These are phyloP conservation scores for Hypoxylon crocopeplum DNA, from an alignment of 495 filamentous ascomycete genomes.

Conservation along the genomic window DNA sequence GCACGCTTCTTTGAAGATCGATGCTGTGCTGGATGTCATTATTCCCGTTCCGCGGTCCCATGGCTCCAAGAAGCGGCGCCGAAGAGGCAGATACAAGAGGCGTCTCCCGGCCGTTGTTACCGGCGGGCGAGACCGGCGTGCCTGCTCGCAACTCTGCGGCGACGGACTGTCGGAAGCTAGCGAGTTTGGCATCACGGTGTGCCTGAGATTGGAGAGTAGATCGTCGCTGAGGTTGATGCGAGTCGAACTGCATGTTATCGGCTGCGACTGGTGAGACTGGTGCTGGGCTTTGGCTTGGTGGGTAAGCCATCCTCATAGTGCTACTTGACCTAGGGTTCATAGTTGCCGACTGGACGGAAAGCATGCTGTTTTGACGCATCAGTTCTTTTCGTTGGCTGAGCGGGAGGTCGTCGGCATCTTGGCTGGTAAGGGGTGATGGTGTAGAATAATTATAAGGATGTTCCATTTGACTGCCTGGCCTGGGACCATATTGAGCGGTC, in stretches of 20 bases:
- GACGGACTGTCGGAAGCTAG: slow-evolving; percentile 77
- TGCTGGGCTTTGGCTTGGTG: slow-evolving; percentile 8
- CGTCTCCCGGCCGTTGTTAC: slow-evolving; percentile 47
- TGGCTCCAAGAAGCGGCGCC: slow-evolving; percentile 21
- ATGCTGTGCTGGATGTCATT: slow-evolving; percentile 44
- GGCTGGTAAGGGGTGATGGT: slow-evolving; percentile 11
- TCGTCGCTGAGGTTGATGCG: slow-evolving; percentile 62
- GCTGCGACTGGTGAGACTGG: slow-evolving; percentile 27
- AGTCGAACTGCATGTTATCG: slow-evolving; percentile 54
- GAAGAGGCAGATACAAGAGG: slow-evolving; percentile 48
- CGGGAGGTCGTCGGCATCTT: slow-evolving; percentile 70
- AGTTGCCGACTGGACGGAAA: slow-evolving; percentile 24
- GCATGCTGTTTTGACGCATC: slow-evolving; percentile 53
- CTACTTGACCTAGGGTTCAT: slow-evolving; percentile 23
- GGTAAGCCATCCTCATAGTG: slow-evolving; percentile 31
- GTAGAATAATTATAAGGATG: slow-evolving; percentile 42
- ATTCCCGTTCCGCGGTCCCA: slow-evolving; percentile 34
- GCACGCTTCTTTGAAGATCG: slow-evolving; percentile 51
- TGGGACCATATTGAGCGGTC: slow-evolving; percentile 26
- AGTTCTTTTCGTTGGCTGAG: slow-evolving; percentile 71
- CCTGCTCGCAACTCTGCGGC: slow-evolving; percentile 64
- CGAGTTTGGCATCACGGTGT: slow-evolving; percentile 67
- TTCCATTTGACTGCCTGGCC: slow-evolving; percentile 43
- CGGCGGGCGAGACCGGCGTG: slow-evolving; percentile 48
- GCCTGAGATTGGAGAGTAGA: slow-evolving; percentile 47